phyloP scores from a whole-genome alignment of 805 yeast genomes.

The Zygosaccharomyces bailii region DNA sequence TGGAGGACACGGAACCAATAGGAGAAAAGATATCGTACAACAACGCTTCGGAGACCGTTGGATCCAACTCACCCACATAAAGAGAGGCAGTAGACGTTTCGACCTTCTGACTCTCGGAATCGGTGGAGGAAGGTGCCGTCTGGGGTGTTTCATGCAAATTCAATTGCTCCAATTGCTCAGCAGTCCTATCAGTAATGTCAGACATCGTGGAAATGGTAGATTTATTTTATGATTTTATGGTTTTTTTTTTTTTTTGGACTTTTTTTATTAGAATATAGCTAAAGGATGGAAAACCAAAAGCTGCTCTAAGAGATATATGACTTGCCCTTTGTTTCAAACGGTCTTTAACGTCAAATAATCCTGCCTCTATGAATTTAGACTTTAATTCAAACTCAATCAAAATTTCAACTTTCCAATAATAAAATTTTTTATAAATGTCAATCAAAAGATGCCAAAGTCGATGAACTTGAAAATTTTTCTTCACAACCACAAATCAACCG shows the following conservation, averaged over 20 bases:
- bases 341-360: slow-evolving; percentile 18
- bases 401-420: background rate
- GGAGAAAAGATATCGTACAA: slow-evolving; percentile 92
- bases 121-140: slow-evolving; percentile 34
- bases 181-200: slow-evolving; percentile 38
- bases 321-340: slow-evolving; percentile 21
- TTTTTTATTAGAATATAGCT: slow-evolving; percentile 17
- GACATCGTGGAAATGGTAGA: slow-evolving; percentile 29
- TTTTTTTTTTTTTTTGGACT: slow-evolving; percentile 24
- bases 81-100: slow-evolving; percentile 74
- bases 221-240: slow-evolving; percentile 24
- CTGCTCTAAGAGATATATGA: slow-evolving; percentile 12
- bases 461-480: background rate
- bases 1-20: slow-evolving; percentile 91
- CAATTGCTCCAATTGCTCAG: slow-evolving; percentile 37
- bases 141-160: slow-evolving; percentile 34
- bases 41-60: slow-evolving; percentile 87
- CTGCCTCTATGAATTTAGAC: slow-evolving; percentile 14
- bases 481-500: background rate
- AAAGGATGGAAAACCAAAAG: slow-evolving; percentile 21
- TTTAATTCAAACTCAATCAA: background rate
- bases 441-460: background rate
- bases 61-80: slow-evolving; percentile 96
- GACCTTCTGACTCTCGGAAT: slow-evolving; percentile 35
- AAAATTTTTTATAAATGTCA: slow-evolving; percentile 2